These are phyloP conservation scores for Centella asiatica DNA, from an alignment of 129 eudicot genomes.

Conservation along the genomic window DNA sequence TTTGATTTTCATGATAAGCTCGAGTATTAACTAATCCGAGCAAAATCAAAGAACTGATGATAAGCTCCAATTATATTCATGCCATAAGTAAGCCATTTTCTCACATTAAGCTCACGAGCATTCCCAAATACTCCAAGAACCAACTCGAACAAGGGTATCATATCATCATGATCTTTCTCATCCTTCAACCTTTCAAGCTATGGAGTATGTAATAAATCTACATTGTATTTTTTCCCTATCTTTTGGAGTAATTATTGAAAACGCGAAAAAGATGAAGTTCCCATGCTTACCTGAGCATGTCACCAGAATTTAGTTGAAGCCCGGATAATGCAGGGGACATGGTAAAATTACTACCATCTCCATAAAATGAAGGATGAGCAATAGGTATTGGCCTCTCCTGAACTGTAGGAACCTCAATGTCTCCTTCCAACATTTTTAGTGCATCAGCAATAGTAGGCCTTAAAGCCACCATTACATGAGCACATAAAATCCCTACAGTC, in stretches of 20 bases:
- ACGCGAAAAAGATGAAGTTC: background rate
- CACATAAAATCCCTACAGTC: constrained; percentile 71
- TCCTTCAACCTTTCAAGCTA: background rate
- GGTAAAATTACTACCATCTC: constrained; percentile 46
- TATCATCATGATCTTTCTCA: background rate
- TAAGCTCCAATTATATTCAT: background rate
- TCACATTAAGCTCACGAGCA: background rate
- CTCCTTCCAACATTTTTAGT: constrained; percentile 80
- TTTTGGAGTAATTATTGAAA: background rate
- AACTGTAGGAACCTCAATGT: constrained; percentile 61
- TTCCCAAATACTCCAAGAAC: background rate
- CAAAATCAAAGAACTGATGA: background rate
- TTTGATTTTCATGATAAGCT: background rate
- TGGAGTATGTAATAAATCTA: background rate
- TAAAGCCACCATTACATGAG: constrained; percentile 87
- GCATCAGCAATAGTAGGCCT: constrained; percentile 76
- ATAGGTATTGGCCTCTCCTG: constrained; percentile 76
- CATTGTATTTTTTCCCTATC: background rate
- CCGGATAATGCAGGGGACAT: constrained; percentile 67
- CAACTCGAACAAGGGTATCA: background rate
- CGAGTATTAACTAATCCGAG: too few relatives aligned
- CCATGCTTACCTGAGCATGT: constrained; percentile 61
- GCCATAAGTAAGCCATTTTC: background rate
- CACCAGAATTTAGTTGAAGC: constrained; percentile 35
- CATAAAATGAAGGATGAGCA: constrained; percentile 53